Conservation (phyloP, 2,329 filamentous ascomycete genomes). For the Ascomycota sp. region DNA sequence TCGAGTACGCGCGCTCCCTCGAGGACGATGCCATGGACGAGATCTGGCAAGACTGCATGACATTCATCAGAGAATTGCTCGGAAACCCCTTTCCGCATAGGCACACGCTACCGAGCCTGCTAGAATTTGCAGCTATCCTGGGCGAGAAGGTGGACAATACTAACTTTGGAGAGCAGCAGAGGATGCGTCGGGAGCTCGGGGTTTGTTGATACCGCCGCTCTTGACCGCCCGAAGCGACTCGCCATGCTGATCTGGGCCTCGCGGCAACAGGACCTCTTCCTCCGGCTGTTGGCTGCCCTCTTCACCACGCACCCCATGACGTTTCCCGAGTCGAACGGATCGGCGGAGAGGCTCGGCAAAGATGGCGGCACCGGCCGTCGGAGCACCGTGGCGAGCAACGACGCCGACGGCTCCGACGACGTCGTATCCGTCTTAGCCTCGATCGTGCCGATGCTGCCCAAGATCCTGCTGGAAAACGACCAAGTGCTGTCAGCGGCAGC, state of each 20-base stretch:
- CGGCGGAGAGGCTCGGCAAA: conserved; percentile 17
- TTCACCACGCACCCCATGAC: conserved; percentile 75
- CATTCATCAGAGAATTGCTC: conserved; percentile 74
- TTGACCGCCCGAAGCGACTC: too few species aligned
- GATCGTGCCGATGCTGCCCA: conserved; percentile 61
- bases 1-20: conserved; percentile 73
- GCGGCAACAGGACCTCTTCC: conserved; percentile 54
- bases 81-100: conserved; percentile 89
- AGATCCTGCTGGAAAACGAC: conserved; percentile 71
- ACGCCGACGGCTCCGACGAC: conserved; percentile 42
- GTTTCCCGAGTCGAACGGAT: conserved; percentile 34
- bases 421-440: conserved; percentile 60
- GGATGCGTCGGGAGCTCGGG: conserved; percentile 76
- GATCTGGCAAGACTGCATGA: conserved; percentile 88
- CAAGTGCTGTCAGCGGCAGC: conserved; percentile 59
- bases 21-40: conserved; percentile 97
- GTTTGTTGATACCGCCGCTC: conserved; percentile 35
- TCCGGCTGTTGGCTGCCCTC: conserved; percentile 73
- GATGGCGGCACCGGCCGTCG: conserved; percentile 16
- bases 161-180: conserved; percentile 83
- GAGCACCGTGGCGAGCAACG: conserved; percentile 12
- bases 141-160: conserved; percentile 96
- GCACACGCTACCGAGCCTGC: conserved; percentile 64
- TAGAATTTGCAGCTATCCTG: conserved; percentile 77
- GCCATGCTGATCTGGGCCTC: neutral